Evolutionary conservation across 306 rosid species (phyloP).

Genomic region (Carpinus viminea): DNA sequence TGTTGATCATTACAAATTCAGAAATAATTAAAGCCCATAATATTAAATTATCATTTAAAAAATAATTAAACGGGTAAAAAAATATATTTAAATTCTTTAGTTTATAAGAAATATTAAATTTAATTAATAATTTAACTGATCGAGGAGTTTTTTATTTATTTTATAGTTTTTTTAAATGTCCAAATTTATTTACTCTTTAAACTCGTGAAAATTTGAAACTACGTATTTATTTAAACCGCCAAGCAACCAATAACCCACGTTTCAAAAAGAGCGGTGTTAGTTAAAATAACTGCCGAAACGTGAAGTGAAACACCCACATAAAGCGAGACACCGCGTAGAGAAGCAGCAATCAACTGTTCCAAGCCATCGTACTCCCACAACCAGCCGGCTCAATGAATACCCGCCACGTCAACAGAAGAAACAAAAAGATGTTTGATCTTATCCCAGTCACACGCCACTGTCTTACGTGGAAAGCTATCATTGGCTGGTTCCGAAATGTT

Average conservation of each 20-base stretch:
- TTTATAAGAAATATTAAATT: too few relatives aligned
- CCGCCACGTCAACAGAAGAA: slow-evolving; percentile 1
- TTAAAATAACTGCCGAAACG: slow-evolving; percentile 11
- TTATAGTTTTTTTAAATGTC: too few relatives aligned
- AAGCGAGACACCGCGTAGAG: slow-evolving; percentile 10
- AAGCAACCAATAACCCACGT: not conserved
- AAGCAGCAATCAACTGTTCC: not conserved
- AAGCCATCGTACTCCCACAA: not conserved
- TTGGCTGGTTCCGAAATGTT: not conserved
- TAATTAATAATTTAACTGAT: too few relatives aligned
- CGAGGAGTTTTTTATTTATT: too few relatives aligned
- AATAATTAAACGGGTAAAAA: too few relatives aligned
- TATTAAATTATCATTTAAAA: too few relatives aligned
- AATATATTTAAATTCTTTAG: too few relatives aligned
- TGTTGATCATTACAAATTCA: too few relatives aligned
- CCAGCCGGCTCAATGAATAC: not conserved
- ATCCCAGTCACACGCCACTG: not conserved
- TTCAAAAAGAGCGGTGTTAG: not conserved
- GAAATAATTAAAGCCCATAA: too few relatives aligned
- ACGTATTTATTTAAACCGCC: too few relatives aligned
- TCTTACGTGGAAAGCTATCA: not conserved
- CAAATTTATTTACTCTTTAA: too few relatives aligned
- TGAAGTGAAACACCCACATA: not conserved
- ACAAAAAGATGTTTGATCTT: not conserved
- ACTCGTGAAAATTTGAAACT: too few relatives aligned